Evolutionary conservation across 495 filamentous ascomycete genomes (phyloP), one percentile per base, ranked within the genome.

Genomic region (Penicillium herquei): DNA sequence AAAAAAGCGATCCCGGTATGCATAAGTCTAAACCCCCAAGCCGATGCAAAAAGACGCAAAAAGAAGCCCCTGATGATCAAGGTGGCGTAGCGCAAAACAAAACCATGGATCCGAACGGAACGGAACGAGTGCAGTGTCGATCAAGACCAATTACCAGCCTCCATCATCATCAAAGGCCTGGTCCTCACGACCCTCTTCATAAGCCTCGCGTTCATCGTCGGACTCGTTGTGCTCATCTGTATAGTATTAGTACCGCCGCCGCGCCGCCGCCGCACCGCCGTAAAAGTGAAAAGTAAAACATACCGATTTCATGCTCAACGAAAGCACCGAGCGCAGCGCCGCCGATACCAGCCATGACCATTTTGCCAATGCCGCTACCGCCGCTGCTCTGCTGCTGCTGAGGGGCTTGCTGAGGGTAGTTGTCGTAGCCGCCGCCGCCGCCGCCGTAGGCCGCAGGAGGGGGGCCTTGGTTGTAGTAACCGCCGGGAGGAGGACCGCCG

Each of bases 241-340:
- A 49, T 49, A 37, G 41, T 8, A 42, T 14, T 14, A 48, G 39
- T 2, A 49, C 30, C 33, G 3, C 14, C 26, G 11, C 7, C 34
- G 11, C 34, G 3, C 39, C 14, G 14, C 39, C 39, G 14, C 6
- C 6, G 39, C 14, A 41, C 12, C 11, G 7, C 39, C 8, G 16
- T 16, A 47, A 34, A 49, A 21, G 45, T 11, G 58, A 43, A 41
- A 55, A 50, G 0, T 34, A 43, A 11, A 51, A 72, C 77, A 51
- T 71, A 84, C 81, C 64, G 12, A 81, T 59, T 21, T 80, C 81
- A 58, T 84, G 73, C 16, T 73, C 78, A 39, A 86, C 57, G 14
- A 85, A 55, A 2, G 81, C 85, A 50, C 84, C 84, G 6, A 80
- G 72, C 1, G 81, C 84, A 41, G 84, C 57, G 47, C 81, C 84